Percentiles rank a stretch among this genome's conserved stretches.
phyloP scores from a whole-genome alignment of 139 green algal species.

The Dunaliella primolecta region DNA sequence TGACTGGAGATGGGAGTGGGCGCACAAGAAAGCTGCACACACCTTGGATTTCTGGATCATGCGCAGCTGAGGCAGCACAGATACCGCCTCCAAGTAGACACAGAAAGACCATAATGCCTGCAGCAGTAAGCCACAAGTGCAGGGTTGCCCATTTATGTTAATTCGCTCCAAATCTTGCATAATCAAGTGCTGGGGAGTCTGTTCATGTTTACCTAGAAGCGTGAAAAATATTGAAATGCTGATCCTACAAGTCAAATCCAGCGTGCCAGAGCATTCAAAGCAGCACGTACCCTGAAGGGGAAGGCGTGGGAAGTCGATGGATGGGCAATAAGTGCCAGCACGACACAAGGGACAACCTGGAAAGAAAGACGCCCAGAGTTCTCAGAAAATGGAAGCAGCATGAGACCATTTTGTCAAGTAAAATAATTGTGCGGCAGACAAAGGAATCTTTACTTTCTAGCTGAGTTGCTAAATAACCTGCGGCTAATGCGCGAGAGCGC shows the following conservation, averaged over 20 bases:
- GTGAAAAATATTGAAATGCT: too few relatives aligned
- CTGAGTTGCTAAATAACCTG: too few relatives aligned
- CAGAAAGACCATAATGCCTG: slow-evolving; percentile 93
- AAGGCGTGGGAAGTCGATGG: slow-evolving; percentile 81
- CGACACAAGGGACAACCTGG: slow-evolving; percentile 73
- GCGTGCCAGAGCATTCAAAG: too few relatives aligned
- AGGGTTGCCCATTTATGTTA: too few relatives aligned
- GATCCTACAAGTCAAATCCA: too few relatives aligned
- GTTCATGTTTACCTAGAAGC: too few relatives aligned
- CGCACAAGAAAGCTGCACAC: too few relatives aligned
- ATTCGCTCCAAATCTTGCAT: too few relatives aligned
- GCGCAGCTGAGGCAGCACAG: slow-evolving; percentile 92
- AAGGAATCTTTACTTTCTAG: too few relatives aligned
- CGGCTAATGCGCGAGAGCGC: too few relatives aligned
- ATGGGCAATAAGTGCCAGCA: slow-evolving; percentile 84
- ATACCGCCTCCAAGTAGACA: slow-evolving; percentile 97
- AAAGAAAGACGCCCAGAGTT: not conserved
- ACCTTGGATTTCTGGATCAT: slow-evolving; percentile 97
- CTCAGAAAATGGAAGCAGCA: not conserved
- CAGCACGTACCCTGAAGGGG: slow-evolving; percentile 65
- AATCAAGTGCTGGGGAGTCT: too few relatives aligned
- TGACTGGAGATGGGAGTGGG: too few relatives aligned
- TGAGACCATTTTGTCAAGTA: not conserved
- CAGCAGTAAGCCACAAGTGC: not conserved
- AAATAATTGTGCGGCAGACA: not conserved